Base-by-base conservation (phyloP, 371 early-diverging fungal genomes). In the Syncephalastrum contaminatum region DNA sequence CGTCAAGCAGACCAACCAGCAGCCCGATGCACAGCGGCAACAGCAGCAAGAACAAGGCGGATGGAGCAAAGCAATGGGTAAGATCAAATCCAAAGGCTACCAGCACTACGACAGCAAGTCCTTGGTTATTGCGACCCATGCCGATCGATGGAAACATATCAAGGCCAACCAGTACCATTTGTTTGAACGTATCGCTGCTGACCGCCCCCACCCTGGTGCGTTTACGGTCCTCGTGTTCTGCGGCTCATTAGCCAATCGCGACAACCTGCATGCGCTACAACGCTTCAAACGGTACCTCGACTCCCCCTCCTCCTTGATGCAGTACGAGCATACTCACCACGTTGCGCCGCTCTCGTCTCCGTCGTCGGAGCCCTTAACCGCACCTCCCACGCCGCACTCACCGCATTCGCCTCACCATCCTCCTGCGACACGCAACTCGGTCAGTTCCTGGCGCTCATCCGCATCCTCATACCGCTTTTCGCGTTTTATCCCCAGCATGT, bases 141-240 rank as follows among this genome's bases (percentile, higher is more conserved):
- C 45, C 14, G 74, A 70, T 0, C 53, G 65, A 22, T 75, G 76
- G 76, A 64, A 62, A 21, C 48, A 58, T 2, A 72, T 75, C 27
- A 64, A 59, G 25, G 54, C 66, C 1, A 75, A 67, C 36, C 60
- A 67, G 25, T 52, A 51, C 36, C 55, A 70, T 5, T 39, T 75
- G 10, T 43, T 57, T 3, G 69, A 72, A 10, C 54, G 60, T 8
- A 62, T 75, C 25, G 56, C 45, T 2, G 42, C 39, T 4, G 56
- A 63, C 40, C 54, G 54, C 1, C 47, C 27, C 3, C 27, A 51
- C 15, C 63, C 62, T 19, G 51, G 52, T 5, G 42, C 60, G 0
- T 75, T 75, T 25, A 68, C 70, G 1, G 30, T 75, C 0, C 51
- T 75, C 4, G 56, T 75, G 5, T 75, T 72, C 47, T 75, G 70